Conservation (phyloP, 2,329 filamentous ascomycete species). For the Anthostomella pinea region DNA sequence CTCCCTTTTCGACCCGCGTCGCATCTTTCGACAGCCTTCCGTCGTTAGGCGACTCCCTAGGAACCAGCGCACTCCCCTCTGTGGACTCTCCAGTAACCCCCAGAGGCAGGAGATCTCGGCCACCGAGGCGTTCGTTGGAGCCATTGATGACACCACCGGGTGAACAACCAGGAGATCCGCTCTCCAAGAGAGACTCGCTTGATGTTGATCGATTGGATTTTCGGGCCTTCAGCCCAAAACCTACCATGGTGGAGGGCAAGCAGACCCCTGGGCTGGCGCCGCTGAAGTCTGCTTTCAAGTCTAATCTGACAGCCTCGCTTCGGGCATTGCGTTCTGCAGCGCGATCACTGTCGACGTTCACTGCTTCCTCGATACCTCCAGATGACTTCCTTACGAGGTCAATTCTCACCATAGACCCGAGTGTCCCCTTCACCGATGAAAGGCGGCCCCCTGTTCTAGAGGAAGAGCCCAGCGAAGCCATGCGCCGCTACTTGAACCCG, state of each 20-base stretch:
- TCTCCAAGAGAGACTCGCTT: slow-evolving; percentile 35
- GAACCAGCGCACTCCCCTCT: slow-evolving; percentile 48
- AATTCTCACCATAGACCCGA: slow-evolving; percentile 64
- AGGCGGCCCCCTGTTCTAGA: slow-evolving; percentile 60
- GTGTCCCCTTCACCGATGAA: slow-evolving; percentile 66
- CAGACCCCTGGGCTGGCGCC: slow-evolving; percentile 39
- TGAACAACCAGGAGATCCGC: slow-evolving; percentile 45
- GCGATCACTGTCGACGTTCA: slow-evolving; percentile 60
- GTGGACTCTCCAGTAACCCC: slow-evolving; percentile 47
- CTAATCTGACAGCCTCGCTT: slow-evolving; percentile 65
- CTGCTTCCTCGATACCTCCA: slow-evolving; percentile 60
- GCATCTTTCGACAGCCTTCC: slow-evolving; percentile 61
- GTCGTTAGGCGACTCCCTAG: slow-evolving; percentile 55
- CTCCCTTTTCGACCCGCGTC: slow-evolving; percentile 52
- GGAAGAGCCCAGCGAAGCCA: slow-evolving; percentile 63
- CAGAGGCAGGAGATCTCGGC: slow-evolving; percentile 39
- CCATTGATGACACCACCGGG: slow-evolving; percentile 55
- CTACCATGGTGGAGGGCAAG: slow-evolving; percentile 26
- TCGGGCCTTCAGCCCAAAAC: slow-evolving; percentile 40
- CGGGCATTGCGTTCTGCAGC: slow-evolving; percentile 63
- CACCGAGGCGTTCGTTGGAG: slow-evolving; percentile 50
- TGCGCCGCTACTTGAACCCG: slow-evolving; percentile 67
- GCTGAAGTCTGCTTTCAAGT: slow-evolving; percentile 61
- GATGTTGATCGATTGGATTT: slow-evolving; percentile 48
- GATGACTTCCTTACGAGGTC: slow-evolving; percentile 67